Base-by-base conservation (phyloP, 129 eudicot genomes). In the Flaveria bidentis region DNA sequence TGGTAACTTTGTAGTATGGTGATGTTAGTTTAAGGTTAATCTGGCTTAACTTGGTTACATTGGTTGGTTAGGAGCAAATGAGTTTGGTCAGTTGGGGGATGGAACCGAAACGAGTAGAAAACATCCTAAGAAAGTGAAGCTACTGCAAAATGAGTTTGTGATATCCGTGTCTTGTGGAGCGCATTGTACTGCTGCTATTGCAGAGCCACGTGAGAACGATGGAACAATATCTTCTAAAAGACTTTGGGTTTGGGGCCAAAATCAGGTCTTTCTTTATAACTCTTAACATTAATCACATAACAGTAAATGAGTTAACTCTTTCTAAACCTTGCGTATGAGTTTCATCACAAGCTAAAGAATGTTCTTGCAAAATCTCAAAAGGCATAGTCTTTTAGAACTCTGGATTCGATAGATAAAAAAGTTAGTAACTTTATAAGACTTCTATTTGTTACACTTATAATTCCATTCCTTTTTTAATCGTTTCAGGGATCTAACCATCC, bases 191-290 rank as follows among this genome's bases (percentile, higher is more conserved):
- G 99, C 97, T 73, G 97, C 99, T 75, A 95, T 95, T 61, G 94
- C 97, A 77, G 97, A 87, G 82, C 92, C 99, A 60, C 93, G 95
- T 81, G 91, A 89, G 74, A 91, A 86, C 14, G 92, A 95, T 89
- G 99, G 96, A 67, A 84, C 92, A 56, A 33, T 83, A 17, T 81
- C 97, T 46, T 69, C 81, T 18, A 84, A 94, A 76, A 84, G 99
- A 88, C 92, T 95, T 51, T 95, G 99, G 99, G 96, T 95, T 76
- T 95, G 99, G 99, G 99, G 99, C 74, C 96, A 95, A 84, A 95
- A 95, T 81, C 99, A 94, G 99, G 97, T 94, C 36, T 46, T 75
- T 78, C 55, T 76, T 45, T 46, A 22, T 42, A 1, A 46, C 36
- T 50, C 41, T 6, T 60, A 61, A 46, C 17, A 46, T 20, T 52